These are phyloP conservation scores for Aegilops bicornis DNA, from an alignment of 176 grass and related monocot species.

Conservation along the genomic window DNA sequence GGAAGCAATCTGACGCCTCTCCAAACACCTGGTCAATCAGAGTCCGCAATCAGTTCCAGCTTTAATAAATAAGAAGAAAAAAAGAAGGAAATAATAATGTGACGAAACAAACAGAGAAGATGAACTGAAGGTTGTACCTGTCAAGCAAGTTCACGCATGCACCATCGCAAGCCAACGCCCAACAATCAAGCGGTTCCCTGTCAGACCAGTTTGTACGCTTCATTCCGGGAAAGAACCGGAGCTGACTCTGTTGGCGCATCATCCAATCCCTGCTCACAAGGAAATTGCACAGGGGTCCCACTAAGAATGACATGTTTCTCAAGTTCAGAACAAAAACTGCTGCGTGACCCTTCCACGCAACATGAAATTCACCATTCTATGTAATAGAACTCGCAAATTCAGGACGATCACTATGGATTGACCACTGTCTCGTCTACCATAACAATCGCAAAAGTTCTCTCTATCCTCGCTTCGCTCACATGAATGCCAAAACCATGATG, in stretches of 20 bases:
- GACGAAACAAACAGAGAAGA: too few relatives aligned
- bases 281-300: not conserved
- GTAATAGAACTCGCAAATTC: not conserved
- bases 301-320: not conserved
- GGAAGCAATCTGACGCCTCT: slow-evolving; percentile 13
- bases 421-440: not conserved
- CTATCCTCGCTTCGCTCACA: not conserved
- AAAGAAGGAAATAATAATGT: not conserved
- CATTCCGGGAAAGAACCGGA: not conserved
- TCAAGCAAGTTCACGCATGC: not conserved
- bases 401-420: not conserved
- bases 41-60: not conserved
- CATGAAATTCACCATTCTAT: not conserved
- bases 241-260: not conserved
- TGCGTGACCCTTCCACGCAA: not conserved
- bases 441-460: not conserved
- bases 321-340: not conserved
- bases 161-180: not conserved
- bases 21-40: slow-evolving; percentile 19
- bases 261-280: not conserved
- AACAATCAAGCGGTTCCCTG: not conserved
- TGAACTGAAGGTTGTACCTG: not conserved
- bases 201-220: not conserved
- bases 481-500: not conserved
- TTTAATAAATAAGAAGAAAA: not conserved